Evolutionary conservation across 1,284 basidiomycete genomes (phyloP).

Genomic region (Rhizopogon parksii): DNA sequence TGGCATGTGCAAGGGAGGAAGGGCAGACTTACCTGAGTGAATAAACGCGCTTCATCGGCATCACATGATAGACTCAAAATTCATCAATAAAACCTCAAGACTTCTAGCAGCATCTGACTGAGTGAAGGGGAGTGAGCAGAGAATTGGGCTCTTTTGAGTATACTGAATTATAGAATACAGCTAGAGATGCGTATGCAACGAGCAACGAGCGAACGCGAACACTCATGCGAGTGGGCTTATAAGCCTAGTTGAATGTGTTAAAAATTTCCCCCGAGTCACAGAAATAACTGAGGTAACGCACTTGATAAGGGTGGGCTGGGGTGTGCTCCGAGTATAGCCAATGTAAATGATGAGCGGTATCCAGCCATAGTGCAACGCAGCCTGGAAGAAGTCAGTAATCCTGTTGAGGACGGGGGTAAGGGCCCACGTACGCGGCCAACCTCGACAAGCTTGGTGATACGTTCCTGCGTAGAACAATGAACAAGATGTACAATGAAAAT

Average conservation of each 20-base stretch:
- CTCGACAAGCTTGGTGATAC: slow-evolving; percentile 72
- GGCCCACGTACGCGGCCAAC: slow-evolving; percentile 61
- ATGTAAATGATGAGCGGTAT: slow-evolving; percentile 92
- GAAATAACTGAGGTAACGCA: slow-evolving; percentile 35
- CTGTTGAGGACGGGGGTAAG: slow-evolving; percentile 3
- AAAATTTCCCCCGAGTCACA: slow-evolving; percentile 8
- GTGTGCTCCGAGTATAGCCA: slow-evolving; percentile 83
- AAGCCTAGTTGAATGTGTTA: slow-evolving; percentile 46
- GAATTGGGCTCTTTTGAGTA: slow-evolving; percentile 3
- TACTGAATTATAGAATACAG: slow-evolving; percentile 21
- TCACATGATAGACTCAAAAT: background rate
- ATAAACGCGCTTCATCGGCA: background rate
- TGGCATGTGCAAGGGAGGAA: slow-evolving; percentile 18
- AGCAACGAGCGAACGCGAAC: slow-evolving; percentile 3
- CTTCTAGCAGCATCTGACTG: background rate
- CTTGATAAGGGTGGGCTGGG: slow-evolving; percentile 92
- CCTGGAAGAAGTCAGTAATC: slow-evolving; percentile 39
- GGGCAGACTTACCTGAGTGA: background rate
- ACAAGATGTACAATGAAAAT: too few species aligned
- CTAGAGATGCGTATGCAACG: slow-evolving; percentile 9
- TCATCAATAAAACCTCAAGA: background rate
- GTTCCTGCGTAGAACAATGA: slow-evolving; percentile 45
- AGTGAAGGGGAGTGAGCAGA: background rate
- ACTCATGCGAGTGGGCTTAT: slow-evolving; percentile 82
- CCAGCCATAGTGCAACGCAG: slow-evolving; percentile 86